These are phyloP conservation scores for Dacryopinax primogenitus DNA, from an alignment of 768 basidiomycete genomes.

Conservation along the genomic window DNA sequence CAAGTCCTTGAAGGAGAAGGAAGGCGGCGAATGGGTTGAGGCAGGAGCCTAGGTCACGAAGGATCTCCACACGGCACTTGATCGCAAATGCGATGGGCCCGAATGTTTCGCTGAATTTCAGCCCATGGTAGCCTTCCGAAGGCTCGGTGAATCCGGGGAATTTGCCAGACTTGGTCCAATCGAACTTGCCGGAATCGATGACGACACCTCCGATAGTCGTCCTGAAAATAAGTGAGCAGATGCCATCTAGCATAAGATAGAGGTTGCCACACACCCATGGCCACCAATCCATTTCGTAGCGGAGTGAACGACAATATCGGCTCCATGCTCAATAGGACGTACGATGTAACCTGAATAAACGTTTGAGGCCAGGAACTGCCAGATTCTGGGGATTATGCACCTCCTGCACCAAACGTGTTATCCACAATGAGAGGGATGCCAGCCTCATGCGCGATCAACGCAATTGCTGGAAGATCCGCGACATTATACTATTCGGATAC, in stretches of 20 bases:
- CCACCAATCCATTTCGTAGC: constrained; percentile 73
- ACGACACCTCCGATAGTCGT: constrained; percentile 68
- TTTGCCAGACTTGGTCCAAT: constrained; percentile 53
- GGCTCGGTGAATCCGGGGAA: constrained; percentile 68
- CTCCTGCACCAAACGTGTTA: constrained; percentile 67
- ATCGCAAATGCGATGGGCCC: constrained; percentile 50
- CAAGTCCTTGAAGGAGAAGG: constrained; percentile 63
- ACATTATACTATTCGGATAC: constrained; percentile 35
- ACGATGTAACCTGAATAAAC: constrained; percentile 40
- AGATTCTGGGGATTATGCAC: constrained; percentile 17
- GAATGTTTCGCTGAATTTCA: constrained; percentile 53
- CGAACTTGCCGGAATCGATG: constrained; percentile 65
- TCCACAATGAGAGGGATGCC: constrained; percentile 69
- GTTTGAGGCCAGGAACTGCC: not conserved
- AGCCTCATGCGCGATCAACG: constrained; percentile 58
- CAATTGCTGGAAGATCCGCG: constrained; percentile 51
- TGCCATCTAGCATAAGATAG: constrained; percentile 18
- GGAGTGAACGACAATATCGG: constrained; percentile 66
- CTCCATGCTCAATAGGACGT: constrained; percentile 57
- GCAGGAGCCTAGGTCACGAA: constrained; percentile 54
- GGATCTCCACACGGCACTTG: constrained; percentile 44
- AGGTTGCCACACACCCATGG: constrained; percentile 9
- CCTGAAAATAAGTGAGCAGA: constrained; percentile 28
- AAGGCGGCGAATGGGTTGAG: constrained; percentile 64
- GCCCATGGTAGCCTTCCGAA: constrained; percentile 62